A percentile compares a stretch with the other conserved stretches of the same genome.
Evolutionary conservation across 2,329 filamentous ascomycete genomes (phyloP).

Genomic region (Apiospora koreana): DNA sequence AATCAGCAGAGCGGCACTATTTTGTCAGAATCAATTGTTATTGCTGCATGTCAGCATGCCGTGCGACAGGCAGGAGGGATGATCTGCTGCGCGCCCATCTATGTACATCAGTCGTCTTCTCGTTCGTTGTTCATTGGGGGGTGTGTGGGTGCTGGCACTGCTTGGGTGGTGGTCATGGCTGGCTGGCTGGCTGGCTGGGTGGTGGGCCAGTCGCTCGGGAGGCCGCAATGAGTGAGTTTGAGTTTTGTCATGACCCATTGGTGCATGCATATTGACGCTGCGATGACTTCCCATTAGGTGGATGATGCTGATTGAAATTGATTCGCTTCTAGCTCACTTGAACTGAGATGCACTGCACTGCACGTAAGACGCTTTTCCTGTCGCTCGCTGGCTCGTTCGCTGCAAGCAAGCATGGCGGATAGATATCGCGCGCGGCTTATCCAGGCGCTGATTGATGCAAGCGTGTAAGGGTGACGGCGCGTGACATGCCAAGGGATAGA

Average conservation of each 20-base stretch:
- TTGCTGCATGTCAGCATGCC: background rate
- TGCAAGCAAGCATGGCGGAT: background rate
- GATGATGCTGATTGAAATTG: background rate
- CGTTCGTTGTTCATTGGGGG: background rate
- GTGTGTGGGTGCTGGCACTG: no score
- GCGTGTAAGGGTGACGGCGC: background rate
- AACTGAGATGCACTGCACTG: background rate
- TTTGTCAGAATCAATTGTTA: background rate
- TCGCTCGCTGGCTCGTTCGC: background rate
- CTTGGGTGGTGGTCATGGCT: background rate
- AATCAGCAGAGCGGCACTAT: background rate
- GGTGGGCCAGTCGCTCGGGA: background rate
- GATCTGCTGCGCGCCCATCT: background rate
- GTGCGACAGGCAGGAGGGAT: background rate
- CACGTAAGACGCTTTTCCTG: background rate
- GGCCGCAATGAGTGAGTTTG: background rate
- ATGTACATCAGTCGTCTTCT: background rate
- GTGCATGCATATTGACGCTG: background rate
- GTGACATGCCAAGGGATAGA: background rate
- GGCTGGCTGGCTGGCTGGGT: no score
- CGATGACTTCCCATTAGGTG: background rate
- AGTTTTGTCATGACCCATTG: background rate
- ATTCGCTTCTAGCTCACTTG: background rate
- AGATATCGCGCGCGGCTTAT: background rate
- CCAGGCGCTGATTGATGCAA: background rate